Evolutionary conservation across 371 early-diverging fungal species (phyloP).

Genomic region (Cokeromyces recurvatus): DNA sequence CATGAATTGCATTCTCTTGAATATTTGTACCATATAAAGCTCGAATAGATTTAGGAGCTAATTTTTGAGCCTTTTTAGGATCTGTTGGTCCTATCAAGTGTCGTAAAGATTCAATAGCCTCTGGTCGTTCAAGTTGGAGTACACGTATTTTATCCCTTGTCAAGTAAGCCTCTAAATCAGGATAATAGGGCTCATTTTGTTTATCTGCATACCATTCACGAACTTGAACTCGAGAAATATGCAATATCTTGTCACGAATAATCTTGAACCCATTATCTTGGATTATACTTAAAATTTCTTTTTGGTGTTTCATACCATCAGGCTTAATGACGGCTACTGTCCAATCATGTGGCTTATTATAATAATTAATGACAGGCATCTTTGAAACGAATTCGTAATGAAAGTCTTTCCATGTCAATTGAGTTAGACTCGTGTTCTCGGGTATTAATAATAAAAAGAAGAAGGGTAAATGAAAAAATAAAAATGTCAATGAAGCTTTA

Average conservation of each 20-base stretch:
- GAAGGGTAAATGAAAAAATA: not conserved
- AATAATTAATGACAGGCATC: not conserved
- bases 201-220: slow-evolving; percentile 24
- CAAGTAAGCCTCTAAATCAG: slow-evolving; percentile 15
- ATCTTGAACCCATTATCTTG: slow-evolving; percentile 13
- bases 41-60: slow-evolving; percentile 17
- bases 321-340: slow-evolving; percentile 25
- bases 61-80: slow-evolving; percentile 12
- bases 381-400: not conserved
- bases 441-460: not conserved
- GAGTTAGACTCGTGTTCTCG: not conserved
- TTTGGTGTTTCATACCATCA: slow-evolving; percentile 19
- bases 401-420: not conserved
- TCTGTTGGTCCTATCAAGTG: slow-evolving; percentile 25
- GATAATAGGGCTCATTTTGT: slow-evolving; percentile 15
- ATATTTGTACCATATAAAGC: slow-evolving; percentile 20
- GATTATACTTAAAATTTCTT: slow-evolving; percentile 6
- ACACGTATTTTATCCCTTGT: slow-evolving; percentile 18
- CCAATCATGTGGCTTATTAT: slow-evolving; percentile 1
- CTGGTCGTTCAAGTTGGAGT: slow-evolving; percentile 8
- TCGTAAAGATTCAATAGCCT: slow-evolving; percentile 14
- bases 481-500: not conserved
- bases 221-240: slow-evolving; percentile 8
- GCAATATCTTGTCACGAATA: slow-evolving; percentile 1
- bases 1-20: slow-evolving; percentile 32